Base-by-base conservation (phyloP, 2,329 filamentous ascomycete genomes). In the Epichloe hybrida region DNA sequence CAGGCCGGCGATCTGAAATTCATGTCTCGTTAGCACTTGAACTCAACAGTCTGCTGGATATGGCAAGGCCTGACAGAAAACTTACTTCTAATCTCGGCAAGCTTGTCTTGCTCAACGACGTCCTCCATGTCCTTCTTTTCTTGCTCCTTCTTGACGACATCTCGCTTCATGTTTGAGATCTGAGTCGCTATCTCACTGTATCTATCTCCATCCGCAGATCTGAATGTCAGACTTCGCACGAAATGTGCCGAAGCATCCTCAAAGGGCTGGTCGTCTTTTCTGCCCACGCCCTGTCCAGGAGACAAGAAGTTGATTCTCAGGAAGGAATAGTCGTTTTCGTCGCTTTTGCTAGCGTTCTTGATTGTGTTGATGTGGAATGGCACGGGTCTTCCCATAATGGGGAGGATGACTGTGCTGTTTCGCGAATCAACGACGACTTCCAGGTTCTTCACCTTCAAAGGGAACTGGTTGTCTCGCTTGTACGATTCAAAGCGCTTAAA, bases 71-170 rank as follows among this genome's bases (percentile, higher is more conserved):
- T 38, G 35, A 5, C 21, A 17, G 17, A 15, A 48, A 12, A 56
- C 82, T 72, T 73, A 88, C 86, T 95, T 74, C 93, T 79, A 58
- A 97, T 90, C 64, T 96, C 90, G 58, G 94, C 75, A 49, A 98
- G 80, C 72, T 98, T 98, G 66, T 98, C 93, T 67, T 98, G 93
- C 69, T 97, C 93, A 5, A 98, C 90, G 20, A 98, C 93, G 67
- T 98, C 93, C 65, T 98, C 93, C 86, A 98, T 86, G 59, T 98
- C 91, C 72, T 98, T 98, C 80, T 97, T 96, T 69, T 96, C 91
- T 62, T 96, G 90, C 67, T 98, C 93, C 60, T 88, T 86, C 68
- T 95, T 90, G 41, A 88, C 80, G 5, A 87, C 83, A 58, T 91
- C 88, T 64, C 93, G 95, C 73, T 96, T 95, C 74, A 98, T 84